These are phyloP conservation scores for Malassezia sympodialis DNA, from an alignment of 1,284 basidiomycete genomes.

Conservation along the genomic window DNA sequence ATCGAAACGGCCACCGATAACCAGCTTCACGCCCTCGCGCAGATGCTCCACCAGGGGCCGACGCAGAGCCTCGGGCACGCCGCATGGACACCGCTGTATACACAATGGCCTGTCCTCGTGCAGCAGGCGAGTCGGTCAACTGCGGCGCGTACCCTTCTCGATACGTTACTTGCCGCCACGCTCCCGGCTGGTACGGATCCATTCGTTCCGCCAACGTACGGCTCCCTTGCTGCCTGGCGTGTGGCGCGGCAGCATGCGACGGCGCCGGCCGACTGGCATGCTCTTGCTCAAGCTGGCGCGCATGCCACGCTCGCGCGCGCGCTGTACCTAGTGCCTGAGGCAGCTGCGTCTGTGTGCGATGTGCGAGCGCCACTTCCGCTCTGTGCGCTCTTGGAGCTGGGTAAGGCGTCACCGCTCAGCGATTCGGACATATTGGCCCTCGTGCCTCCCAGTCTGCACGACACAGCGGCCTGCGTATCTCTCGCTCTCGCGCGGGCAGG, in stretches of 20 bases:
- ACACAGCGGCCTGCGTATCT: not conserved
- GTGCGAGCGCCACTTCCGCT: not conserved
- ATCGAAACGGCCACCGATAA: not conserved
- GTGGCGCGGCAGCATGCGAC: not conserved
- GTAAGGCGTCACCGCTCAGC: not conserved
- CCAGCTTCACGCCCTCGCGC: not conserved
- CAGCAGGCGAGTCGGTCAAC: not conserved
- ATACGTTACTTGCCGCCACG: not conserved
- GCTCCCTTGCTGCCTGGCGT: conserved; percentile 1
- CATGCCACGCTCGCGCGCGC: conserved; percentile 1
- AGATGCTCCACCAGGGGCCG: not conserved
- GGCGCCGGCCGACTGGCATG: not conserved
- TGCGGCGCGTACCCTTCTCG: not conserved
- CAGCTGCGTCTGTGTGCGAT: not conserved
- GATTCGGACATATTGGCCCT: not conserved
- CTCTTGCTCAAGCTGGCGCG: not conserved
- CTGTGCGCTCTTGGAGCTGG: not conserved
- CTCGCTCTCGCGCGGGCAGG: not conserved
- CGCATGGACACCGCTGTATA: not conserved
- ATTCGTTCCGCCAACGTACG: not conserved
- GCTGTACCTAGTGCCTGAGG: not conserved
- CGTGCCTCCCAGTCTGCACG: not conserved
- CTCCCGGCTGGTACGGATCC: conserved; percentile 9
- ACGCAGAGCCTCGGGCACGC: not conserved
- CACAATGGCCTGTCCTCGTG: not conserved